Percentiles rank a stretch among this genome's conserved stretches.
These are phyloP conservation scores for Fraxinus sp. DNA, from an alignment of 305 asterid genomes.

Conservation along the genomic window DNA sequence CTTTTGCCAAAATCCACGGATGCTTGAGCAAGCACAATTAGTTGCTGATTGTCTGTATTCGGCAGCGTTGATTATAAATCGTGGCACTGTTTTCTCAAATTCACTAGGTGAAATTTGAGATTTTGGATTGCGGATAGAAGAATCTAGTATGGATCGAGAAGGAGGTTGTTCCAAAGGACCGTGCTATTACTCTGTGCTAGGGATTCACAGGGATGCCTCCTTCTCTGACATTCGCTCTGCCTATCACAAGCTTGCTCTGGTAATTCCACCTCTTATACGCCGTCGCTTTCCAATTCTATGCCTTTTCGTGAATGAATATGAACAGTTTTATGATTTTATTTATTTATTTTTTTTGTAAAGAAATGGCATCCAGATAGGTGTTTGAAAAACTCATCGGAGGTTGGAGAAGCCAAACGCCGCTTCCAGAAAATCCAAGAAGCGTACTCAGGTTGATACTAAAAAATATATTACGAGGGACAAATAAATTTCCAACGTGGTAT, in stretches of 20 bases:
- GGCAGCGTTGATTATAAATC: background rate
- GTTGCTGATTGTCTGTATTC: background rate
- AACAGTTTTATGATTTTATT: background rate
- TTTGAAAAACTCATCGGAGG: slow-evolving; percentile 62
- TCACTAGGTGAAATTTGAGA: background rate
- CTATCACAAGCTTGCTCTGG: slow-evolving; percentile 82
- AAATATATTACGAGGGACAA: background rate
- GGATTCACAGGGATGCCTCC: slow-evolving; percentile 76
- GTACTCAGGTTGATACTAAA: slow-evolving; percentile 49
- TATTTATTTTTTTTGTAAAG: slow-evolving; percentile 30
- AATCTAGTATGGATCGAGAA: slow-evolving; percentile 49
- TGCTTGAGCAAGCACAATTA: background rate
- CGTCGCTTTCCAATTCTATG: background rate
- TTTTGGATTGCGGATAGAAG: background rate
- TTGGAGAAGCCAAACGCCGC: slow-evolving; percentile 73
- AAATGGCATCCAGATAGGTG: slow-evolving; percentile 94
- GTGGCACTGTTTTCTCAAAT: background rate
- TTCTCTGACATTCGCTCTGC: slow-evolving; percentile 78
- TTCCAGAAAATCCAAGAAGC: slow-evolving; percentile 89
- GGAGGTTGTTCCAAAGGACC: slow-evolving; percentile 54
- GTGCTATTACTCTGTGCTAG: slow-evolving; percentile 74
- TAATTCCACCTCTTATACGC: slow-evolving; percentile 15
- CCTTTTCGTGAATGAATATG: background rate
- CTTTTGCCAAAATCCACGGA: background rate
- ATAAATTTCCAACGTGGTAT: background rate